phyloP scores from a whole-genome alignment of 257 asterid species.

The Handroanthus guayacan region DNA sequence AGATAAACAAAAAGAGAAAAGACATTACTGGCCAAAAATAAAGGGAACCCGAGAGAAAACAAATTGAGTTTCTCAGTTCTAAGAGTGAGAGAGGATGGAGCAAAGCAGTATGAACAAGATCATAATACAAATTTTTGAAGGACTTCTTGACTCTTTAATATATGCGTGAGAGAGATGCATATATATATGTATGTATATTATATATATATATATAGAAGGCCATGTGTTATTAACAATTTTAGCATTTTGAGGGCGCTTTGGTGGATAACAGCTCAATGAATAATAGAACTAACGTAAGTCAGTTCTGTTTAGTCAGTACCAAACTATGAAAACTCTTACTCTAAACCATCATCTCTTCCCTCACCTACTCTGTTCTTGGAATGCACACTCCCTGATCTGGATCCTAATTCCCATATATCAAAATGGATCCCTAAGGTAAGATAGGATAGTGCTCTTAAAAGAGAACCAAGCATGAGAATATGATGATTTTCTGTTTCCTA shows the following conservation, averaged over 20 bases:
- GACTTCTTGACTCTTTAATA: background rate
- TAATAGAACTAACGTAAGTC: background rate
- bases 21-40: no score
- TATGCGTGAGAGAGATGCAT: constrained; percentile 2
- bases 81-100: constrained; percentile 30
- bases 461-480: background rate
- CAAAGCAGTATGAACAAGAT: constrained; percentile 27
- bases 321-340: background rate
- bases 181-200: no score
- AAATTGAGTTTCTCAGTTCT: background rate
- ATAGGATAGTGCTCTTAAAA: background rate
- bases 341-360: constrained; percentile 3
- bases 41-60: background rate
- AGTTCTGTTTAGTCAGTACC: no score
- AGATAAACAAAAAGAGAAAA: background rate
- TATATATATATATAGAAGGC: background rate
- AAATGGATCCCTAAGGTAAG: background rate
- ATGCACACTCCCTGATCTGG: background rate
- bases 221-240: background rate
- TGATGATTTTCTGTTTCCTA: background rate
- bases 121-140: background rate
- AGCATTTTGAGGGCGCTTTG: background rate
- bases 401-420: constrained; percentile 14
- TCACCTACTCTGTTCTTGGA: background rate
- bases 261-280: background rate